These are phyloP conservation scores for Postia placenta DNA, from an alignment of 768 basidiomycete species.

Conservation along the genomic window DNA sequence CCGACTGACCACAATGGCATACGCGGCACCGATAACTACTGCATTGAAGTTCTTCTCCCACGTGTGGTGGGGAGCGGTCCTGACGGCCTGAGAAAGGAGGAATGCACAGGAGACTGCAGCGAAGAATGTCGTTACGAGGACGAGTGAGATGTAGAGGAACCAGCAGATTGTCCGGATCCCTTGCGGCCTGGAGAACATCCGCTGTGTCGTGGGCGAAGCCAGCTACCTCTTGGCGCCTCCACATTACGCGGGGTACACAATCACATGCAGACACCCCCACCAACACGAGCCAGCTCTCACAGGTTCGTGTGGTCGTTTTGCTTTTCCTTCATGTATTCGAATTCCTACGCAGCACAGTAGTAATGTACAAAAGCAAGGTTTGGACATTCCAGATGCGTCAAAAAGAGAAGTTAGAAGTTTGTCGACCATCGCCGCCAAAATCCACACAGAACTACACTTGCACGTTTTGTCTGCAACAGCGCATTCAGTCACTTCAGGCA, in stretches of 20 bases:
- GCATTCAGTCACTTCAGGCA: too few species aligned
- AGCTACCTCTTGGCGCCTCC: too few species aligned
- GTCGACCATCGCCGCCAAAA: background rate
- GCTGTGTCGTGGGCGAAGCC: background rate
- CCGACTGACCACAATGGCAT: slow-evolving; percentile 55
- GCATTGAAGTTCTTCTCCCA: slow-evolving; percentile 65
- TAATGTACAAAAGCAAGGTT: too few species aligned
- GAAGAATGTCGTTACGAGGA: slow-evolving; percentile 30
- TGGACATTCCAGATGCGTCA: background rate
- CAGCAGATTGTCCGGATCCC: slow-evolving; percentile 47
- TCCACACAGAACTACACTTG: slow-evolving; percentile 13
- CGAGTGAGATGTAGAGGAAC: slow-evolving; percentile 38
- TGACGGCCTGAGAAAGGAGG: slow-evolving; percentile 66
- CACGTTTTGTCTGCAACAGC: slow-evolving; percentile 24
- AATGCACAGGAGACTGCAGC: slow-evolving; percentile 58
- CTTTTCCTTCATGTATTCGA: too few species aligned
- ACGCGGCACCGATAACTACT: slow-evolving; percentile 63
- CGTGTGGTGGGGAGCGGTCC: slow-evolving; percentile 47
- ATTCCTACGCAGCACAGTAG: too few species aligned
- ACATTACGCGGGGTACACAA: too few species aligned
- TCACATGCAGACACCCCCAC: too few species aligned
- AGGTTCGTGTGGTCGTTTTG: too few species aligned
- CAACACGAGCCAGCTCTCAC: too few species aligned
- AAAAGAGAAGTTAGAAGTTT: background rate
- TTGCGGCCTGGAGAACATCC: slow-evolving; percentile 25